Conservation (phyloP, 805 yeast species). For the Debaryomyces prosopidis region DNA sequence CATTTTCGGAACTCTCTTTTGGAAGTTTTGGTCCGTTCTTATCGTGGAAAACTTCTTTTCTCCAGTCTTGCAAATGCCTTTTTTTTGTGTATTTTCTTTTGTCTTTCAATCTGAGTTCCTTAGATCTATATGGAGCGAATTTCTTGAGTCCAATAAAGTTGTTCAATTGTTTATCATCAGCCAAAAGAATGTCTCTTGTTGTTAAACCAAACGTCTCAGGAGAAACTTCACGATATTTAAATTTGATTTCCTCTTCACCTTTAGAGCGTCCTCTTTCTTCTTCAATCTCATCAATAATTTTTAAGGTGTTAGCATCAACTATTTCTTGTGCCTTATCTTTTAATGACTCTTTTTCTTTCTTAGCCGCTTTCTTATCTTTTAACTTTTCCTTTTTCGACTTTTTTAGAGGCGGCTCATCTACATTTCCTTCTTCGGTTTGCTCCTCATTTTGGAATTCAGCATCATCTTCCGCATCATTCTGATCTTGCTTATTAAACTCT, state of each 20-base stretch:
- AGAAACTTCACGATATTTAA: constrained; percentile 90
- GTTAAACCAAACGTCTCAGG: constrained; percentile 90
- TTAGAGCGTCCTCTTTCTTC: constrained; percentile 60
- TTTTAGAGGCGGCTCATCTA: constrained; percentile 18
- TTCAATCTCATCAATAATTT: constrained; percentile 68
- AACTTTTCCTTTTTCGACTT: constrained; percentile 56
- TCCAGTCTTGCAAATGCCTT: constrained; percentile 85
- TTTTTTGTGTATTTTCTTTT: constrained; percentile 81
- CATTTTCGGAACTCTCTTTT: constrained; percentile 35
- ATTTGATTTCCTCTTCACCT: constrained; percentile 48
- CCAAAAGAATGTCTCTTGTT: constrained; percentile 82
- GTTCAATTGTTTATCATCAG: constrained; percentile 85
- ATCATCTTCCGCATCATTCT: constrained; percentile 19
- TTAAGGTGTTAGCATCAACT: constrained; percentile 70
- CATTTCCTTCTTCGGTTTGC: constrained; percentile 14
- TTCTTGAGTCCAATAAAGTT: constrained; percentile 85
- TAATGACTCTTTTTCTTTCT: constrained; percentile 61
- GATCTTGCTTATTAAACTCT: constrained; percentile 23
- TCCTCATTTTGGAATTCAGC: constrained; percentile 14
- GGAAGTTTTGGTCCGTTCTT: constrained; percentile 49
- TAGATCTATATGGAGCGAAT: constrained; percentile 87
- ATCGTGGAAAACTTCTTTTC: constrained; percentile 72
- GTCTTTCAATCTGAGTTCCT: constrained; percentile 71
- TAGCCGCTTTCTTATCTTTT: constrained; percentile 55
- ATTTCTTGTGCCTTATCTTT: constrained; percentile 72